phyloP scores from a whole-genome alignment of 2,329 filamentous ascomycete species.

The Ambrosiella beaveri region DNA sequence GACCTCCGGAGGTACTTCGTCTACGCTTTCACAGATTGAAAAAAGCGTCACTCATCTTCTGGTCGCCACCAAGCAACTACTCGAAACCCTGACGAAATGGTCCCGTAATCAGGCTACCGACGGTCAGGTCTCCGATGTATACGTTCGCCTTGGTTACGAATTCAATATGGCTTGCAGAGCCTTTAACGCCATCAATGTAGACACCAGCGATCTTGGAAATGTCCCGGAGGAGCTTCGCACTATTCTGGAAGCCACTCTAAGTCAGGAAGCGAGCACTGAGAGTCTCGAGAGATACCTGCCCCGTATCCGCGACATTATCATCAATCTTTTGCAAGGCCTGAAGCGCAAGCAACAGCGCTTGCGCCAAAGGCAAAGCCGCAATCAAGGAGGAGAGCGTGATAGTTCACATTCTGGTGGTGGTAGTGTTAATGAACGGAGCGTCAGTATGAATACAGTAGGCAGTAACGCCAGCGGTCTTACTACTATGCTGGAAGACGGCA shows the following conservation, averaged over 20 bases:
- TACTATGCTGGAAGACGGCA: slow-evolving; percentile 40
- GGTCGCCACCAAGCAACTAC: slow-evolving; percentile 90
- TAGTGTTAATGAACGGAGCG: slow-evolving; percentile 30
- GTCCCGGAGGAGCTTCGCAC: slow-evolving; percentile 79
- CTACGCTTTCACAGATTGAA: slow-evolving; percentile 83
- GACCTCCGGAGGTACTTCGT: slow-evolving; percentile 48
- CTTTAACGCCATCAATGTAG: slow-evolving; percentile 92
- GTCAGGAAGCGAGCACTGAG: slow-evolving; percentile 85
- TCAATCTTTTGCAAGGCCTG: slow-evolving; percentile 84
- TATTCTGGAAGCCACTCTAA: slow-evolving; percentile 89
- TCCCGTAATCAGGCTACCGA: slow-evolving; percentile 84
- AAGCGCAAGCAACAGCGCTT: slow-evolving; percentile 95
- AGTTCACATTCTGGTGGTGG: slow-evolving; percentile 21
- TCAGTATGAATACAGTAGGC: slow-evolving; percentile 40
- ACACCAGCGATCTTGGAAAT: slow-evolving; percentile 83
- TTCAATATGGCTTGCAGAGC: slow-evolving; percentile 98
- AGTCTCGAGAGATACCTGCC: slow-evolving; percentile 89
- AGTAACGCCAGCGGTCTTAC: slow-evolving; percentile 42
- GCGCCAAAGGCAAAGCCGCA: slow-evolving; percentile 45
- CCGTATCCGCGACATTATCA: slow-evolving; percentile 93
- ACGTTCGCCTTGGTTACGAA: slow-evolving; percentile 91
- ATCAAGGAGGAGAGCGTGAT: slow-evolving; percentile 40
- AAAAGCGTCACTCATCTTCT: slow-evolving; percentile 96
- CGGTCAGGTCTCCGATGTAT: slow-evolving; percentile 92
- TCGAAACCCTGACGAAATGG: slow-evolving; percentile 96